Evolutionary conservation across 1,284 basidiomycete species (phyloP), one percentile per base, ranked within the genome.

Genomic region (Peniophora sp.): DNA sequence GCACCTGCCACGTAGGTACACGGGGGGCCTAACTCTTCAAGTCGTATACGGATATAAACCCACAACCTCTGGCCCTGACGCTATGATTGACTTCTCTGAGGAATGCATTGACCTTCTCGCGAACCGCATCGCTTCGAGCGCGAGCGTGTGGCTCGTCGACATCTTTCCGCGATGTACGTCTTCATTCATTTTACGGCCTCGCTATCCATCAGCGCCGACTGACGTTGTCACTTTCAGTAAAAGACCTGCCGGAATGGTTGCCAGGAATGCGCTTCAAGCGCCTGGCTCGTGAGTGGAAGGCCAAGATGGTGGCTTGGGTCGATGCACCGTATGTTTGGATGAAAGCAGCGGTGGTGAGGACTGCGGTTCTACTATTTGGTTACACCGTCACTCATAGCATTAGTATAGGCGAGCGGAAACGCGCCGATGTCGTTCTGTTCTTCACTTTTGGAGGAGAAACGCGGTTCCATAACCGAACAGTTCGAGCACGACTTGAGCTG

Each of bases 131-230:
- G 78, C 82, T 2, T 74, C 77, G 2, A 79, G 79, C 2, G 79
- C 80, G 38, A 77, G 80, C 9, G 74, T 87, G 50, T 87, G 83
- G 83, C 75, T 78, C 0, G 84, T 87, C 50, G 83, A 85, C 59
- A 61, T 84, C 36, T 67, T 84, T 58, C 82, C 80, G 14, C 63
- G 53, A 50, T 50, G 72, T 73, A 51, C 44, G 71, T 63, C 36
- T 48, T 49, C 23, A 12, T 38, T 48, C 27, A 35, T 12, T n/a
- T 25, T 24, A 12, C 3, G 34, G 49, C 53, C 19, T 12, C n/a
- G 39, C 25, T 36, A 17, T 17, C 2, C 24, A 43, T 22, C 5
- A 16, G 49, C 46, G 51, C 25, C 25, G 77, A 87, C 38, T 67
- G 67, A 53, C 85, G 85, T 2, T n/a, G n/a, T n/a, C n/a, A n/a